phyloP scores from a whole-genome alignment of 495 filamentous ascomycete genomes.

The Halenospora varia region DNA sequence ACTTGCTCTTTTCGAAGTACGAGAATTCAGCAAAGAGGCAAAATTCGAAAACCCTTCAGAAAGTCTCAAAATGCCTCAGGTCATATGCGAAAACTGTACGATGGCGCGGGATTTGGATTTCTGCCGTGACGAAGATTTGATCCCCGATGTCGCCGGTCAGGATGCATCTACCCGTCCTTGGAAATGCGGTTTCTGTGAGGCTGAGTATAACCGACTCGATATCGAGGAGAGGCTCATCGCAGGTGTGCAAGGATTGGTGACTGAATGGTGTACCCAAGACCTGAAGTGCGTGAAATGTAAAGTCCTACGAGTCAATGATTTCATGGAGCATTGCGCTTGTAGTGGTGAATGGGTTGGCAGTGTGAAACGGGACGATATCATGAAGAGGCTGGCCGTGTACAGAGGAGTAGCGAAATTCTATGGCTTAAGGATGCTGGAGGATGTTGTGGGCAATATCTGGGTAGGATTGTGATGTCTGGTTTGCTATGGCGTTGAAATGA shows the following conservation, averaged over 20 bases:
- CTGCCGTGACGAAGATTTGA: constrained; percentile 84
- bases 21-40: constrained; percentile 87
- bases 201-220: constrained; percentile 66
- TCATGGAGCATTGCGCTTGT: constrained; percentile 95
- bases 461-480: constrained; percentile 5
- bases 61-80: constrained; percentile 64
- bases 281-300: constrained; percentile 73
- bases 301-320: constrained; percentile 74
- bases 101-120: constrained; percentile 85
- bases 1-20: constrained; percentile 83
- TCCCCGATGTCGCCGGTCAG: constrained; percentile 48
- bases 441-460: constrained; percentile 61
- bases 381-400: constrained; percentile 62
- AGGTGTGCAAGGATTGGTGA: constrained; percentile 66
- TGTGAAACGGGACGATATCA: constrained; percentile 63
- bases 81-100: constrained; percentile 85
- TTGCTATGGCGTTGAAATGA: not conserved
- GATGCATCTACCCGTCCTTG: constrained; percentile 49
- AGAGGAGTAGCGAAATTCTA: constrained; percentile 72
- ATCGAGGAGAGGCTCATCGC: constrained; percentile 83
- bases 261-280: constrained; percentile 86
- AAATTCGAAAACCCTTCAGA: constrained; percentile 82
- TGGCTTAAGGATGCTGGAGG: constrained; percentile 73
- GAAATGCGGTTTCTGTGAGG: constrained; percentile 74
- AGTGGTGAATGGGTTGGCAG: constrained; percentile 77